Base-by-base conservation (phyloP, 1,139 yeast genomes). In the Lodderomyces jiufengensis region DNA sequence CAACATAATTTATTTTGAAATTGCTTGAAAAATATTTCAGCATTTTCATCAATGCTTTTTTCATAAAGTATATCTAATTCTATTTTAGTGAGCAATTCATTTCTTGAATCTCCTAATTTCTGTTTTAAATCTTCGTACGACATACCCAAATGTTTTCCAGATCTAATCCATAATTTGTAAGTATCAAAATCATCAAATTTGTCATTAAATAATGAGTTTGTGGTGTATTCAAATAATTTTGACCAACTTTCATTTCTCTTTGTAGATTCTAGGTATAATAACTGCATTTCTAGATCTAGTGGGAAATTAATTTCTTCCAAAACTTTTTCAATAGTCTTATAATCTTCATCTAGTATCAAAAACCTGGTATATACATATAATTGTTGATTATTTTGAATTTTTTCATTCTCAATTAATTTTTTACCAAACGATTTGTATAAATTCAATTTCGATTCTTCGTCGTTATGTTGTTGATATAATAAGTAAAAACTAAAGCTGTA, bases 1-100 rank as follows among this genome's bases (percentile, higher is more conserved):
- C 86, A 80, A 48, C 85, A 80, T 22, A 74, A 59, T 49, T 84
- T 85, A 33, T 60, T 45, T 8, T 74, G 72, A 49, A 66, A 72
- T 4, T 44, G 45, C 0, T 51, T 39, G 44, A 75, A 67, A 51
- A 82, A 86, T 1, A 48, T 47, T 2, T 49, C 45, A 2, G 76
- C 49, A 1, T 70, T 57, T 0, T 48, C 46, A 3, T 51, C 43
- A 3, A 61, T 33, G 8, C 32, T 35, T 11, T 47, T 45, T 3
- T 41, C 44, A 0, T 55, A 51, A 0, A 46, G 55, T 2, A 54
- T 37, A 1, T 71, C 57, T 14, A 72, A 51, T 41, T 80, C 78
- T 4, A 85, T 63, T 5, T 51, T 48, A 0, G 87, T 83, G 33
- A 85, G 62, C 13, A 55, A 55, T 0, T 79, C 60, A 49, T 85